These are phyloP conservation scores for Cryptococcus sp. DNA, from an alignment of 1,284 basidiomycete genomes.

Conservation along the genomic window DNA sequence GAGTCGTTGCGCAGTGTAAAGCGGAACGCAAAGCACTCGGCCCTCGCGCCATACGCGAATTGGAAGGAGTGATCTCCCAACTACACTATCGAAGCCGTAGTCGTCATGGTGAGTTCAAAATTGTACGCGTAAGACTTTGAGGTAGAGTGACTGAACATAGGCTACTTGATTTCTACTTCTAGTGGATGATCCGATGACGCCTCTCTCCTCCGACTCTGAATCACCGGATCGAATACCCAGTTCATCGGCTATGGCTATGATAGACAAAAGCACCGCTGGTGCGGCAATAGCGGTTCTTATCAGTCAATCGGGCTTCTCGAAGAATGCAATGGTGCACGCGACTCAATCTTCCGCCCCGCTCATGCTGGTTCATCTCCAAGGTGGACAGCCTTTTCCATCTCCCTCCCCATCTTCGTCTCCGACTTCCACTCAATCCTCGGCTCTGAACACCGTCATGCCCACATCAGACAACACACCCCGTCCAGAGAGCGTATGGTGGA, in stretches of 20 bases:
- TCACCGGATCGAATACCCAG: no score
- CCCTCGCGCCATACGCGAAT: constrained; percentile 77
- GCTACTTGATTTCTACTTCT: no score
- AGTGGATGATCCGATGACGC: no score
- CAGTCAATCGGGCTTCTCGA: constrained; percentile 74
- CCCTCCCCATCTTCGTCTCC: constrained; percentile 1
- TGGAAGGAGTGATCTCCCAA: constrained; percentile 72
- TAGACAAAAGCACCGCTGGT: background rate
- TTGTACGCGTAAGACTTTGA: no score
- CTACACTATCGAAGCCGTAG: constrained; percentile 8
- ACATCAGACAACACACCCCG: no score
- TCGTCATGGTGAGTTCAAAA: no score
- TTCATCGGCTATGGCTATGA: background rate
- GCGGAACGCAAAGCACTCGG: constrained; percentile 76
- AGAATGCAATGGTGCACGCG: constrained; percentile 65
- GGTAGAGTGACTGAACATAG: no score
- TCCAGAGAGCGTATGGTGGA: constrained; percentile 59
- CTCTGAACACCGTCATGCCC: no score
- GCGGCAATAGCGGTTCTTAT: constrained; percentile 66
- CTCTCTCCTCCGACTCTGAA: no score
- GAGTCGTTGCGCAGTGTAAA: constrained; percentile 88
- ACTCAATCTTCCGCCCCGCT: constrained; percentile 72
- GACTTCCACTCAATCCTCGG: no score
- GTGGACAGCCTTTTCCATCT: constrained; percentile 25
- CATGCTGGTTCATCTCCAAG: constrained; percentile 72